A percentile compares a stretch with the other conserved stretches of the same genome.
Conservation (phyloP, 179 eudicot species). For the Nepenthes alata region DNA sequence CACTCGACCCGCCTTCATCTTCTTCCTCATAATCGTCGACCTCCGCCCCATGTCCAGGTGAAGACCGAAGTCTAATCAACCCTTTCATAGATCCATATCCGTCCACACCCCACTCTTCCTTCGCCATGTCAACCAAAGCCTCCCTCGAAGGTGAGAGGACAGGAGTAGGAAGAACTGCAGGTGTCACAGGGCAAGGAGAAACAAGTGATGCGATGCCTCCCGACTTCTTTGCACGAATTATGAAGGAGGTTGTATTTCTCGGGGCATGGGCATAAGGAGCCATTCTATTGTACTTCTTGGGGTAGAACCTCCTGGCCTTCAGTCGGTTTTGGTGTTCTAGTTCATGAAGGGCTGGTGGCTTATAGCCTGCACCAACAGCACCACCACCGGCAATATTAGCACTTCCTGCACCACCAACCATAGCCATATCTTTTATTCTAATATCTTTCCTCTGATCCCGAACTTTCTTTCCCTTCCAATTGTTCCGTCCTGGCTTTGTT, state of each 20-base stretch:
- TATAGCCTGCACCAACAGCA: constrained; percentile 24
- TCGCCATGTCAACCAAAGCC: constrained; percentile 90
- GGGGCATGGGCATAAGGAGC: constrained; percentile 88
- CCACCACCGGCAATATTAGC: constrained; percentile 7
- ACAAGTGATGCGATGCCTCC: constrained; percentile 83
- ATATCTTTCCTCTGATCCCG: constrained; percentile 41
- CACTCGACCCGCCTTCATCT: constrained; percentile 77
- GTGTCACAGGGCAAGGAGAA: constrained; percentile 84
- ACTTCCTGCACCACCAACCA: constrained; percentile 1
- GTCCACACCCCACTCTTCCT: constrained; percentile 99
- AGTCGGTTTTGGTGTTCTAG: constrained; percentile 73
- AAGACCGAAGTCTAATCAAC: constrained; percentile 65
- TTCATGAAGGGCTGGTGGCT: constrained; percentile 54
- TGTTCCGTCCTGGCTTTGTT: constrained; percentile 29
- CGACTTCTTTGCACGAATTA: constrained; percentile 76
- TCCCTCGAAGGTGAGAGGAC: constrained; percentile 87
- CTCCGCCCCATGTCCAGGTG: constrained; percentile 59
- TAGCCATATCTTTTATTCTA: constrained; percentile 22
- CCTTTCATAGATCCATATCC: constrained; percentile 99
- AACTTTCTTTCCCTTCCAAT: constrained; percentile 75
- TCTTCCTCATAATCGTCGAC: constrained; percentile 70
- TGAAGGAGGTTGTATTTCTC: constrained; percentile 73
- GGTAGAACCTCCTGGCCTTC: constrained; percentile 53
- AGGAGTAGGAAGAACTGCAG: constrained; percentile 84
- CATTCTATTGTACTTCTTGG: constrained; percentile 55